phyloP scores from a whole-genome alignment of 148 eudicot genomes.

The Silene conica region DNA sequence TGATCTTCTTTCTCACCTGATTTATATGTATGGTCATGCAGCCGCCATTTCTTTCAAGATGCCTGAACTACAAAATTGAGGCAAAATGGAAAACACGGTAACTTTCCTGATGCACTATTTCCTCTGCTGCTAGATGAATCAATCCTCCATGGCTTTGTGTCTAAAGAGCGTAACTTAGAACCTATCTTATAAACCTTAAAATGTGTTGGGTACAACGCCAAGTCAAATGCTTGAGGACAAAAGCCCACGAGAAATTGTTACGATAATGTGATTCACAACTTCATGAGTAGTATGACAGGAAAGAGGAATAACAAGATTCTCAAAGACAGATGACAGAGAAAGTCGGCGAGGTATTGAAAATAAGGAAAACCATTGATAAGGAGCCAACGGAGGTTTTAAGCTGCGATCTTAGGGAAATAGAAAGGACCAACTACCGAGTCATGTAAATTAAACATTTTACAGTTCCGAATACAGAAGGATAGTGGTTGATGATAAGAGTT shows the following conservation, averaged over 20 bases:
- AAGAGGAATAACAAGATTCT: too few relatives aligned
- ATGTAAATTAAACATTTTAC: too few relatives aligned
- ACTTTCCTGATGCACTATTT: neutral
- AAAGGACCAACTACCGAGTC: too few relatives aligned
- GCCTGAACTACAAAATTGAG: constrained; percentile 65
- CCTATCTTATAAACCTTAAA: neutral
- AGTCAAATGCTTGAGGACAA: neutral
- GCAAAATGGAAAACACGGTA: constrained; percentile 61
- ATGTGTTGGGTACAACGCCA: neutral
- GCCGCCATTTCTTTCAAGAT: constrained; percentile 80
- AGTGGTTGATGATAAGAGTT: too few relatives aligned
- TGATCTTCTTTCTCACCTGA: constrained; percentile 21
- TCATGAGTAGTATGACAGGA: too few relatives aligned
- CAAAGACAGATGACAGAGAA: too few relatives aligned
- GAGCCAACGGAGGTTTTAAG: too few relatives aligned
- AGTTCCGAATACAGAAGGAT: too few relatives aligned
- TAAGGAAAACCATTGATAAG: too few relatives aligned
- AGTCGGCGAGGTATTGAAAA: too few relatives aligned
- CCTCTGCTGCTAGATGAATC: neutral
- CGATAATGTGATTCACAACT: too few relatives aligned
- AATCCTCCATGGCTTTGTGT: neutral
- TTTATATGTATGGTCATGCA: constrained; percentile 32
- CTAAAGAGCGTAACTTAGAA: neutral
- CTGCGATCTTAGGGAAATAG: too few relatives aligned
- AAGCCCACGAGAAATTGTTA: neutral